phyloP scores from a whole-genome alignment of 495 filamentous ascomycete genomes.

The Trichoderma virens region DNA sequence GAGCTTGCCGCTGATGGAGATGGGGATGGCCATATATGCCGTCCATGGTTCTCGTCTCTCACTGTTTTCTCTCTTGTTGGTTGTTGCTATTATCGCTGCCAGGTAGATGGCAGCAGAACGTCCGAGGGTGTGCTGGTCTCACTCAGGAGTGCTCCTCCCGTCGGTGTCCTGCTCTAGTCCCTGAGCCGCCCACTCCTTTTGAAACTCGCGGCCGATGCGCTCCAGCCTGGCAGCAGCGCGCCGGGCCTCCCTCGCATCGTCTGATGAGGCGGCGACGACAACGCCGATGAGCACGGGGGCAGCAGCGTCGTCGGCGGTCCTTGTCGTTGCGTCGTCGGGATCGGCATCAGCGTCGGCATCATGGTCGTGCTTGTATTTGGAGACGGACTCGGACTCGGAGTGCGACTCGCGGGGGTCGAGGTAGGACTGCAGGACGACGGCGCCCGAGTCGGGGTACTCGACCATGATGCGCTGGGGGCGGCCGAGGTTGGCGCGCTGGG shows the following conservation, averaged over 20 bases:
- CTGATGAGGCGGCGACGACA: conserved; percentile 21
- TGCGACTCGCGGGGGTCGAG: conserved; percentile 17
- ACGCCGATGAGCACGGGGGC: conserved; percentile 26
- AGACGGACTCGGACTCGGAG: not conserved
- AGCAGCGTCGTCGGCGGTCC: not conserved
- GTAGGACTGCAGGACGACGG: conserved; percentile 30
- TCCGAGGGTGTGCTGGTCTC: not conserved
- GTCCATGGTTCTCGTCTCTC: too few relatives aligned
- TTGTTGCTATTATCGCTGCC: too few relatives aligned
- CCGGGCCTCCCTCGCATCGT: conserved; percentile 24
- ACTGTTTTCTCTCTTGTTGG: too few relatives aligned
- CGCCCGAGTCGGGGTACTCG: conserved; percentile 26
- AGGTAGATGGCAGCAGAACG: too few relatives aligned
- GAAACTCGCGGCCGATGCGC: conserved; percentile 29
- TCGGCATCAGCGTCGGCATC: not conserved
- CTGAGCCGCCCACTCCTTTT: conserved; percentile 19
- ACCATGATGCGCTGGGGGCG: conserved; percentile 32
- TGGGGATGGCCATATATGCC: too few relatives aligned
- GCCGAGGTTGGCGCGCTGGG: conserved; percentile 30
- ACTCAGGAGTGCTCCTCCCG: not conserved
- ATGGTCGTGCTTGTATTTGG: not conserved
- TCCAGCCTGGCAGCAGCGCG: conserved; percentile 27
- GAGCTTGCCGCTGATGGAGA: not conserved
- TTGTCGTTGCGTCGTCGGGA: not conserved
- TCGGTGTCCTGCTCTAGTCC: not conserved